Evolutionary conservation across 2,329 filamentous ascomycete species (phyloP), one percentile per base, ranked within the genome.

Genomic region (Neurospora sp.): DNA sequence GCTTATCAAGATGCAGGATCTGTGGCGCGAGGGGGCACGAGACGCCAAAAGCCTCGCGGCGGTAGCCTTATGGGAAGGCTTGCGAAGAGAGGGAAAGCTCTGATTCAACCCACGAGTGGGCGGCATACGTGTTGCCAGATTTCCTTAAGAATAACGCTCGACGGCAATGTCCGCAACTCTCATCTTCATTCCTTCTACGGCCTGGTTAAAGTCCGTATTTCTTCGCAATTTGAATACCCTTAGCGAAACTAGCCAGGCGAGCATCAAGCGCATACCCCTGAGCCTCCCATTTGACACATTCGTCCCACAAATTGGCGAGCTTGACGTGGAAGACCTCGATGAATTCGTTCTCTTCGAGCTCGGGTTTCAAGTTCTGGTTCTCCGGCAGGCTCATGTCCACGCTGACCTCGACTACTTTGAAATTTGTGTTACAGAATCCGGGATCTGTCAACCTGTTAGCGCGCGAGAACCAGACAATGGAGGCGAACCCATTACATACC

Each of bases 241-340:
- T 91, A 0, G 92, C 92, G 66, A 95, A 80, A 5, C 91, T 92
- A 1, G 90, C 92, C 2, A 95, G 89, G 46, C 92, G 84, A 6
- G 91, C 91, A 79, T 96, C 92, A 74, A 96, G 92, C 1, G 90
- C 92, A 78, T 87, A 93, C 0, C 92, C 92, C 73, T 93, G 82
- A 2, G 81, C 81, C 76, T 93, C 91, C 1, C 93, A 82, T 73
- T 79, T 85, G 78, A 88, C 87, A 77, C 89, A 89, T 76, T 91
- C 88, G 0, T 84, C 84, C 82, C 90, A 93, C 46, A 95, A 79
- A 15, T 85, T 82, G 23, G 80, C 81, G 62, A 95, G 77, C 6
- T 89, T 89, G 8, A 93, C 84, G 9, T 86, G 87, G 76, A 95
- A 94, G 40, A 90, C 89, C 78, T 94, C 91, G 76, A 95, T 94